phyloP scores from a whole-genome alignment of 768 basidiomycete species.

The Xerocomus brunneocitrinus region DNA sequence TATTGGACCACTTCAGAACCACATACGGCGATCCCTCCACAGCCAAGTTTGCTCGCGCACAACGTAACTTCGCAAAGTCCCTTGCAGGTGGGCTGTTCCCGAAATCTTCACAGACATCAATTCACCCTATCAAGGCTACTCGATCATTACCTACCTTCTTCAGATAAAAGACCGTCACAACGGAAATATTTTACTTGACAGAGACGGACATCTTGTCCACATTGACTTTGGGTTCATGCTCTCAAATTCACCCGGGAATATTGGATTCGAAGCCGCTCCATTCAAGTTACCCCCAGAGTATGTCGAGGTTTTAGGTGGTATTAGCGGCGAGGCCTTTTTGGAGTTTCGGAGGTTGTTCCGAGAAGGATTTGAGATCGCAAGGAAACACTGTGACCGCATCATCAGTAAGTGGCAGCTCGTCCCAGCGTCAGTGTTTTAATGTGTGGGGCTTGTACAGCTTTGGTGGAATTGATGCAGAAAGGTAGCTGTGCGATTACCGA shows the following conservation, averaged over 20 bases:
- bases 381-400: constrained; percentile 96
- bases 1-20: constrained; percentile 88
- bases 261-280: constrained; percentile 98
- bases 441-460: constrained; percentile 37
- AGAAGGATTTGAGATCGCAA: constrained; percentile 87
- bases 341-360: constrained; percentile 88
- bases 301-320: constrained; percentile 90
- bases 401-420: constrained; percentile 56
- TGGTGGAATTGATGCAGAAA: constrained; percentile 98
- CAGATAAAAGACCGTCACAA: constrained; percentile 99
- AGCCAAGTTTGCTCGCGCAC: constrained; percentile 84
- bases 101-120: neutral
- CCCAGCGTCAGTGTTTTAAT: constrained; percentile 1
- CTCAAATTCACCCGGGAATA: constrained; percentile 93
- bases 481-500: constrained; percentile 38
- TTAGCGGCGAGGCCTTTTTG: constrained; percentile 65
- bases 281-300: constrained; percentile 97
- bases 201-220: constrained; percentile 91
- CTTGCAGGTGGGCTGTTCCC: constrained; percentile 55
- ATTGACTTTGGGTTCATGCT: constrained; percentile 99
- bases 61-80: constrained; percentile 91
- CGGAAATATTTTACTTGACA: constrained; percentile 94
- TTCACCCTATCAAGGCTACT: constrained; percentile 61
- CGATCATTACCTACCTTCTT: constrained; percentile 90
- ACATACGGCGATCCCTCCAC: constrained; percentile 88